phyloP scores from a whole-genome alignment of 2,329 filamentous ascomycete species.

The Trichoderma atrobrunneum region DNA sequence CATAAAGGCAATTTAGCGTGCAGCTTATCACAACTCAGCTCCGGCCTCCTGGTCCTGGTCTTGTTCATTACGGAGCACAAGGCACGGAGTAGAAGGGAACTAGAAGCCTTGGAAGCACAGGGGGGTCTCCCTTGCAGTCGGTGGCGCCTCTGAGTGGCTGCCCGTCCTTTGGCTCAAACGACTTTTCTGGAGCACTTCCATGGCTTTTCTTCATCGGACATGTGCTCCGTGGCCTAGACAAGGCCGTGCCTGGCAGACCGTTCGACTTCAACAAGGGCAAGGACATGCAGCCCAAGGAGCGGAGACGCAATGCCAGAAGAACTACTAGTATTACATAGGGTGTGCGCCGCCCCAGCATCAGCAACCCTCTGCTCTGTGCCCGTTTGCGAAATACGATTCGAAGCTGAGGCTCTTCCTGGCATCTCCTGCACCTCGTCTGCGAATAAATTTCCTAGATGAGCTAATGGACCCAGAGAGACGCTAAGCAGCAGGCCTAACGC shows the following conservation, averaged over 20 bases:
- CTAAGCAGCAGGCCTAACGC: background rate
- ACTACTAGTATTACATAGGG: background rate
- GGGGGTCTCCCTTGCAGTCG: background rate
- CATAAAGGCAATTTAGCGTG: slow-evolving; percentile 1
- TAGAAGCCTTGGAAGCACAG: slow-evolving; percentile 13
- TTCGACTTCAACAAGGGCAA: background rate
- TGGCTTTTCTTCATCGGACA: slow-evolving; percentile 15
- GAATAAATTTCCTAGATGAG: background rate
- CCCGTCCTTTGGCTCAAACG: background rate
- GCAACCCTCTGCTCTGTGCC: background rate
- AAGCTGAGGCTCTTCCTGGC: background rate
- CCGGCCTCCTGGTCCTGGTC: background rate
- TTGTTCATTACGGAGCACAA: background rate
- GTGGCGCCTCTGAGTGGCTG: slow-evolving; percentile 4
- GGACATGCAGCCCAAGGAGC: slow-evolving; percentile 17
- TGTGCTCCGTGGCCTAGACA: slow-evolving; percentile 5
- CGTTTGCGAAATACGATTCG: background rate
- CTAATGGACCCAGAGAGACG: background rate
- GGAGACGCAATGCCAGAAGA: slow-evolving; percentile 11
- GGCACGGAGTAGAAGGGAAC: slow-evolving; percentile 2
- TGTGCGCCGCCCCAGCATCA: background rate
- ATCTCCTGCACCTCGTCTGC: background rate
- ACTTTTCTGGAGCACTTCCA: slow-evolving; percentile 10
- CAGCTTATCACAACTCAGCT: slow-evolving; percentile 12
- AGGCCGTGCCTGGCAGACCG: slow-evolving; percentile 5